Evolutionary conservation across 2,329 filamentous ascomycete species (phyloP), one percentile per base, ranked within the genome.

Genomic region (Fusarium subtropicale): DNA sequence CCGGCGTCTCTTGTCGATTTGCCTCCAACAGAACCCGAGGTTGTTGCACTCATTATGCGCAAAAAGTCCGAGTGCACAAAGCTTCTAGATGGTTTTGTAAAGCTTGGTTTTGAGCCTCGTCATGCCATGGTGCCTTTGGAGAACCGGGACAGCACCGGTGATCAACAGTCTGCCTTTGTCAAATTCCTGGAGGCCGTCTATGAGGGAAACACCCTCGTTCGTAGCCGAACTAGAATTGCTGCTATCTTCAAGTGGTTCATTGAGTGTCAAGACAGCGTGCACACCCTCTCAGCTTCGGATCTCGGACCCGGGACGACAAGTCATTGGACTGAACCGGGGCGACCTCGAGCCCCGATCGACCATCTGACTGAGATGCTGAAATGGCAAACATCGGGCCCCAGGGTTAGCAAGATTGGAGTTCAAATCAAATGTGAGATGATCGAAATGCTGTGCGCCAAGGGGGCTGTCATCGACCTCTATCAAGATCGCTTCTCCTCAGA

Each of bases 301-400:
- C 20, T 63, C 18, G 8, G 12, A 2, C n/a, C 26, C 3, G 6
- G 12, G 9, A 12, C 28, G 5, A 13, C 20, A 30, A 39, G 33
- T 8, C 34, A 58, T 26, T 18, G 16, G 9, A 39, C 41, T 0
- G 26, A 9, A 8, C 11, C 11, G 5, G 47, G 42, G 22, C 22
- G 31, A 16, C 59, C 53, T 2, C 42, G 38, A 11, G 31, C 38
- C 2, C 38, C 56, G 3, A 54, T 59, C 7, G 47, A 64, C 15
- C 62, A 65, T 39, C 15, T 64, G 11, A 39, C 42, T 1, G 62
- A 64, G 11, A 65, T 64, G 53, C 26, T 65, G 20, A 64, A 59
- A 31, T 54, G 62, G 52, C 30, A 33, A 6, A 16, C 18, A 3
- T 26, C 18, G 15, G 20, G 15, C 6, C 16, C n/a, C 1, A n/a